Evolutionary conservation across 805 yeast species (phyloP), one percentile per base, ranked within the genome.

Genomic region (Wickerhamomyces rabaulensis): DNA sequence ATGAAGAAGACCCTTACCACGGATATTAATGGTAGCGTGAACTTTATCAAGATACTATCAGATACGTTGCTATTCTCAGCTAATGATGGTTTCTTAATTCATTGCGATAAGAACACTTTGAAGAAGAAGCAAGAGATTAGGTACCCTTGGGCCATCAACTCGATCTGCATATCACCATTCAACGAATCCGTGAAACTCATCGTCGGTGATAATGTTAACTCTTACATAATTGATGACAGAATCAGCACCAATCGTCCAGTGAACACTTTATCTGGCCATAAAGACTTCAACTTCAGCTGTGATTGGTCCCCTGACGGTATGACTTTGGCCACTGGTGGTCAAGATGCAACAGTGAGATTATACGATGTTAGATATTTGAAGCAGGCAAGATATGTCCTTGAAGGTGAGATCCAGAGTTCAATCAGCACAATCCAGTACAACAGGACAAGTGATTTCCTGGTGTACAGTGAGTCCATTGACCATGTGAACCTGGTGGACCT

Each of bases 391-490:
- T 73, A 40, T 57, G 71, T 38, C 42, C 63, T 47, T 65, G 73
- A 31, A 41, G 62, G 64, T 2, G 56, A 54, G 2, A 48, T 58
- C n/a, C 64, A 70, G 4, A 80, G 79, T 0, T 80, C 84, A 1
- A 72, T 80, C 10, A 58, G 85, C 37, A 76, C 78, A 51, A 68
- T 80, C 49, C 68, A 69, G 50, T 80, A 79, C 55, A 75, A 77
- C 55, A 54, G 62, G 10, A 57, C 59, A 13, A 79, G 83, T 2
- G 66, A 68, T 9, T 69, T 63, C 49, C 53, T 81, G 9, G 69
- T 74, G 12, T 76, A 80, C 72, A 82, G 81, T 4, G 86, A 81
- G 53, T 72, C 79, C 31, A 67, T 79, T 44, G 87, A 81, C 55
- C 78, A 76, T 52, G 76, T 76, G 7, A 81, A 82, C 12, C 52